Evolutionary conservation across 2,329 filamentous ascomycete species (phyloP), one percentile per base, ranked within the genome.

Genomic region (Pseudocercospora ulei): DNA sequence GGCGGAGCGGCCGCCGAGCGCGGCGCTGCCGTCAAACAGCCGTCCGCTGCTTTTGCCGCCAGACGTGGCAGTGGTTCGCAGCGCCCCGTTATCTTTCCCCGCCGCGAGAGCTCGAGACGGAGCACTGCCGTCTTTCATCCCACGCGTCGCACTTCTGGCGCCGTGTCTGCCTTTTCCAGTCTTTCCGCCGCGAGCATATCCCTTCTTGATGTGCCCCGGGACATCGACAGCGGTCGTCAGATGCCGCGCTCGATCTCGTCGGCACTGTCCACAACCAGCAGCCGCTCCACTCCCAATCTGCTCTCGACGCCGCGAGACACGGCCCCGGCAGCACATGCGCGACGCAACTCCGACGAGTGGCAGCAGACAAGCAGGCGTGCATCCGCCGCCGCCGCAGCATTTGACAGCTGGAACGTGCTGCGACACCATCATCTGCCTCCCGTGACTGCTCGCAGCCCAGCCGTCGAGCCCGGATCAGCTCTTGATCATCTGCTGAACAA

Each of bases 251-350:
- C 46, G 12, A 13, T 29, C 7, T 46, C 43, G 7, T 35, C 41
- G 20, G 41, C 39, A 13, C 17, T 24, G 8, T 47, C 43, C n/a
- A n/a, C n/a, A n/a, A 27, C 43, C n/a, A 44, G 34, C 36, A 50
- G 42, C 34, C 40, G 31, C 3, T 54, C 51, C 7, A 52, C 48
- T 3, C 51, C 51, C n/a, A 51, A 52, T 25, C 25, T 54, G n/a
- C 36, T 51, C 12, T 27, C 18, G 8, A 25, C 26, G 11, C 25
- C 31, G 12, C 13, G 7, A 5, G 28, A 23, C 30, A 18, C 26
- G 8, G n/a, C 37, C 22, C 24, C 41, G n/a, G 31, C n/a, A 40
- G 17, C 41, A 33, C 39, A 43, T n/a, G 24, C 46, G 13, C 44
- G 49, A 8, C 40, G 46, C 25, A 50, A 46, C 37, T 53, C 51